These are phyloP conservation scores for Antitrichia curtipendula DNA, from an alignment of 225 moss, liverwort and hornwort species.

Conservation along the genomic window DNA sequence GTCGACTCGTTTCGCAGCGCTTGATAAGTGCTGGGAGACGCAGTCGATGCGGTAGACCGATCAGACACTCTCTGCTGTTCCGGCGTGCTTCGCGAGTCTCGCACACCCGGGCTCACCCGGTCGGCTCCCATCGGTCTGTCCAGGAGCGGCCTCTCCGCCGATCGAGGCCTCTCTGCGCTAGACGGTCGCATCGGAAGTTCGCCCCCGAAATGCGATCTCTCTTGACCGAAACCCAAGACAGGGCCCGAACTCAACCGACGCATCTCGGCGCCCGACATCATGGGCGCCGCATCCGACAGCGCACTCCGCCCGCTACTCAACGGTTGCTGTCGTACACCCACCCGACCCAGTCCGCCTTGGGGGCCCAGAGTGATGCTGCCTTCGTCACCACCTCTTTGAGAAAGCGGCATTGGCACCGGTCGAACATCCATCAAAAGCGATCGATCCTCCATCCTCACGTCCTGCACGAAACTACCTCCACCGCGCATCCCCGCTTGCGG, in stretches of 20 bases:
- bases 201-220: slow-evolving; percentile 44
- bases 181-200: slow-evolving; percentile 61
- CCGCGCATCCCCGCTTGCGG: slow-evolving; percentile 53
- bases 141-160: slow-evolving; percentile 65
- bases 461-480: slow-evolving; percentile 48
- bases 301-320: slow-evolving; percentile 55
- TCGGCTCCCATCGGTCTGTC: slow-evolving; percentile 55
- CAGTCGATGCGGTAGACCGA: slow-evolving; percentile 5
- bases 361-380: slow-evolving; percentile 67
- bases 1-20: slow-evolving; percentile 35
- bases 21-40: slow-evolving; percentile 17
- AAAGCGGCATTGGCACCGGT: slow-evolving; percentile 65
- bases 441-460: slow-evolving; percentile 90
- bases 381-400: slow-evolving; percentile 72
- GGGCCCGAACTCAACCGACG: slow-evolving; percentile 57
- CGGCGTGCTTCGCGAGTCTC: slow-evolving; percentile 46
- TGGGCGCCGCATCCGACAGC: slow-evolving; percentile 42
- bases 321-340: slow-evolving; percentile 41
- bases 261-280: slow-evolving; percentile 24
- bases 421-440: slow-evolving; percentile 52
- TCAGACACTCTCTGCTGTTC: slow-evolving; percentile 40
- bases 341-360: slow-evolving; percentile 77
- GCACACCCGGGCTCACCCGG: slow-evolving; percentile 39
- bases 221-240: slow-evolving; percentile 29
- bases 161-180: slow-evolving; percentile 54